These are phyloP conservation scores for Pyrus communis DNA, from an alignment of 306 rosid species.

Conservation along the genomic window DNA sequence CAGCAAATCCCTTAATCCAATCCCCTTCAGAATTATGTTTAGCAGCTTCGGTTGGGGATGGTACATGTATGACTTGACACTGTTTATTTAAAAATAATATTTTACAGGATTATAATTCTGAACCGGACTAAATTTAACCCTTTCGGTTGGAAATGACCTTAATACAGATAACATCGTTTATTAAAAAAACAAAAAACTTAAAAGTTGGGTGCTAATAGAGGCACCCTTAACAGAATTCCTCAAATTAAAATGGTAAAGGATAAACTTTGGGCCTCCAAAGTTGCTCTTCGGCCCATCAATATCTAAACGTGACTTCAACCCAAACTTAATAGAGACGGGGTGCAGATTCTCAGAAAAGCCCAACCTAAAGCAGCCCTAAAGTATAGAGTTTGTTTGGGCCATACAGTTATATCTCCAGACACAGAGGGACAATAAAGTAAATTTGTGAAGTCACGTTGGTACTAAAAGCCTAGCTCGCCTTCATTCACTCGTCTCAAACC, in stretches of 20 bases:
- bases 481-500: neutral
- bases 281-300: neutral
- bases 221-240: no score
- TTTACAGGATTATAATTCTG: no score
- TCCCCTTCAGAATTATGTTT: no score
- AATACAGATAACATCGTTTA: no score
- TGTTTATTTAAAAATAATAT: no score
- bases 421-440: conserved; percentile 2
- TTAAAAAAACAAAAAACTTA: no score
- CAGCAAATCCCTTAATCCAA: no score
- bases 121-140: fast-evolving
- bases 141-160: no score
- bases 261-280: neutral
- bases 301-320: neutral
- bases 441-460: neutral
- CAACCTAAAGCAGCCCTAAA: neutral
- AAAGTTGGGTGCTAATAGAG: no score
- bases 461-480: conserved; percentile 4
- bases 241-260: neutral
- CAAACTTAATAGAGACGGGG: neutral
- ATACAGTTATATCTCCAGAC: no score
- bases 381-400: neutral
- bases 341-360: neutral
- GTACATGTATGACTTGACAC: fast-evolving
- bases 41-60: no score